phyloP scores from a whole-genome alignment of 2,329 filamentous ascomycete genomes.

The Cordyceps javanica region DNA sequence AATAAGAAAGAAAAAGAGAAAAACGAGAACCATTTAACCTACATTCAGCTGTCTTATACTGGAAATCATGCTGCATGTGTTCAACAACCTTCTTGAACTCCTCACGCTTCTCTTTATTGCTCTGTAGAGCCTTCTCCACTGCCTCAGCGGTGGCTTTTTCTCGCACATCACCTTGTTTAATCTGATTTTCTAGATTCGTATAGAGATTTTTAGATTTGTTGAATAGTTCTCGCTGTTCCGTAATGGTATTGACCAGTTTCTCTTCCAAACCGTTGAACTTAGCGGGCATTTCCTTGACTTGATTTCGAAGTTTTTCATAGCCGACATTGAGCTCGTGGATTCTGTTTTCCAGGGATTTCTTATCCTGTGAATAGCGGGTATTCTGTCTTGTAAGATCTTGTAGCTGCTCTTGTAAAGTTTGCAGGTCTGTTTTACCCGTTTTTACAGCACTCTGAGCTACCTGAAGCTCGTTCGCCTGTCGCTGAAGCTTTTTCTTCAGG shows the following conservation, averaged over 20 bases:
- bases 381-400: neutral
- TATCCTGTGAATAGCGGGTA: neutral
- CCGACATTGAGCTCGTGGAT: conserved; percentile 10
- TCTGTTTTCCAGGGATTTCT: conserved; percentile 2
- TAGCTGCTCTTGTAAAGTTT: neutral
- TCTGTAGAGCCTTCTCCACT: neutral
- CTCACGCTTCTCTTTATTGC: conserved; percentile 2
- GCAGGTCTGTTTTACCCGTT: neutral
- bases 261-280: conserved; percentile 1
- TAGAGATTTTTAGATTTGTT: conserved; percentile 10
- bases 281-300: neutral
- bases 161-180: neutral
- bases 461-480: conserved; percentile 17
- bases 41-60: neutral
- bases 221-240: conserved; percentile 12
- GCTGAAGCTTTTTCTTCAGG: conserved; percentile 2
- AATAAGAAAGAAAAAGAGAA: neutral
- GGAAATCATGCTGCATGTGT: neutral
- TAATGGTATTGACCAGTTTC: neutral
- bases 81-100: neutral
- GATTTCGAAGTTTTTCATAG: neutral
- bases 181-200: neutral
- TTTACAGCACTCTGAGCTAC: conserved; percentile 17
- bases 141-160: neutral
- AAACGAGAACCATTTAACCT: neutral